phyloP scores from a whole-genome alignment of 2,329 filamentous ascomycete genomes.

The Ophiostoma montium region DNA sequence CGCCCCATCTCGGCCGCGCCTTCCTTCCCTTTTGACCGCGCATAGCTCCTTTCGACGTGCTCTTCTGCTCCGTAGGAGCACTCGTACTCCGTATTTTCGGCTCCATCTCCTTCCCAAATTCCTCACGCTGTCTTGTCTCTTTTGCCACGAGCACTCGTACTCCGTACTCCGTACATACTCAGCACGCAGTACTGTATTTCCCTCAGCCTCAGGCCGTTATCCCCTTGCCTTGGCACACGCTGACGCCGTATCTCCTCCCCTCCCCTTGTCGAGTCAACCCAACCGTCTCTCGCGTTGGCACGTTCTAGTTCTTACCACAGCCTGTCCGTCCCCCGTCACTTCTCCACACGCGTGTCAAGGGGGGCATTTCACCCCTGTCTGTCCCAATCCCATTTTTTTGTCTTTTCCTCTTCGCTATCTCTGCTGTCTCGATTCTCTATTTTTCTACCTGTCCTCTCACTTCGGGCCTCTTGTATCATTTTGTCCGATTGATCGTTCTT shows the following conservation, averaged over 20 bases:
- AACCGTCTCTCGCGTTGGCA: not conserved
- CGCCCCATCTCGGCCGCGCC: slow-evolving; percentile 1
- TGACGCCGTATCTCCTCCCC: not conserved
- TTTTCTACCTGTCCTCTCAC: not conserved
- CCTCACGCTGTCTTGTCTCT: not conserved
- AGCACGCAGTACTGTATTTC: no score
- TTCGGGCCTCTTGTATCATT: not conserved
- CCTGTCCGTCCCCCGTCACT: slow-evolving; percentile 1
- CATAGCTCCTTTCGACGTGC: not conserved
- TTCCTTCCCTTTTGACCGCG: not conserved
- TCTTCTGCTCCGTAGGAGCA: not conserved
- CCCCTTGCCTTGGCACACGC: not conserved
- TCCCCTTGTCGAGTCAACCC: not conserved
- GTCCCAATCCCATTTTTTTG: not conserved
- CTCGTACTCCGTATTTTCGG: no score
- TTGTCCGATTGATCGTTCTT: not conserved
- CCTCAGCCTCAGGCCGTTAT: not conserved
- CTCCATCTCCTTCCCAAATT: no score
- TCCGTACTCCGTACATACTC: no score
- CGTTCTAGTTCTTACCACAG: slow-evolving; percentile 1
- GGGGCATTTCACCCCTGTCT: not conserved
- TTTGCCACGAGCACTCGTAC: no score
- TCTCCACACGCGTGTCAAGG: slow-evolving; percentile 3
- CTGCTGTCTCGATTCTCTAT: not conserved
- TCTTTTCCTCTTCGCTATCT: not conserved